These are phyloP conservation scores for Yarrowia sp. DNA, from an alignment of 805 yeast genomes.

Conservation along the genomic window DNA sequence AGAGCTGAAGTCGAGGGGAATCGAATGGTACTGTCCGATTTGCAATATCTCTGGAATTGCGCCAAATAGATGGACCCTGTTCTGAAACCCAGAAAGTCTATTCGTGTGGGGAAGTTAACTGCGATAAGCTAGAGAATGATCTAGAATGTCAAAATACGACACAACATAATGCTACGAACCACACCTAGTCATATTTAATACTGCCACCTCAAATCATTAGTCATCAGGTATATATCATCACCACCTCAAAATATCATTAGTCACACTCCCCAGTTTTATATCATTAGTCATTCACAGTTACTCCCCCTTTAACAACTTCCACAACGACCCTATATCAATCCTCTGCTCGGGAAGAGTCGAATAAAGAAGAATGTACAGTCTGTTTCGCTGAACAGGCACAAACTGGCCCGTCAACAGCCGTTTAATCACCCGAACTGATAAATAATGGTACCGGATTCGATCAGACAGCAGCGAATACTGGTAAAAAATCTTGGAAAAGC, in stretches of 20 bases:
- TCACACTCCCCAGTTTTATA: no score
- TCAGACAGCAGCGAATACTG: slow-evolving; percentile 46
- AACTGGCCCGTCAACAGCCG: slow-evolving; percentile 48
- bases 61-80: background rate
- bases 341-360: slow-evolving; percentile 50
- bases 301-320: background rate
- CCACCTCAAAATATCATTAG: no score
- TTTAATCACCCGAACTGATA: slow-evolving; percentile 43
- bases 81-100: background rate
- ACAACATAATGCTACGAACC: no score
- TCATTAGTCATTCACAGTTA: no score
- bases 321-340: slow-evolving; percentile 28
- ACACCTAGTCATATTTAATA: no score
- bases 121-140: background rate
- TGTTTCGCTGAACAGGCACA: slow-evolving; percentile 46
- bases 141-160: no score
- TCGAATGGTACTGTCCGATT: background rate
- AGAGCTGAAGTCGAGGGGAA: background rate
- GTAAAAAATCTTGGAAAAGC: slow-evolving; percentile 45
- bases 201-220: no score
- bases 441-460: slow-evolving; percentile 43
- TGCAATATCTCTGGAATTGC: background rate
- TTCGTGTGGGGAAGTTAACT: background rate
- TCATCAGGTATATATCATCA: no score
- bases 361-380: slow-evolving; percentile 50